Conservation (phyloP, 371 early-diverging fungal genomes). For the Phascolomyces articulosus region DNA sequence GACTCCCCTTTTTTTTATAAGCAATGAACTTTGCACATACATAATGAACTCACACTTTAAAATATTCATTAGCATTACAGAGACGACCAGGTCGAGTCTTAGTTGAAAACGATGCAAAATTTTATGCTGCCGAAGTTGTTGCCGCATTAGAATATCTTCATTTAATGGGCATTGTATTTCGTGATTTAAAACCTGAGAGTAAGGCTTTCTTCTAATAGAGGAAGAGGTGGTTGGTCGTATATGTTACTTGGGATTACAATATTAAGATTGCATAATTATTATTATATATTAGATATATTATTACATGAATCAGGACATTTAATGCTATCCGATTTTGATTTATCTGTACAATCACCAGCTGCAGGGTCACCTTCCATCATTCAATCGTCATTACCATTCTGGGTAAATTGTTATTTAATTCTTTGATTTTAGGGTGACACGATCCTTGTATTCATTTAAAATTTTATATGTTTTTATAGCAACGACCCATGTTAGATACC, state of each 20-base stretch:
- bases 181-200: slow-evolving; percentile 99
- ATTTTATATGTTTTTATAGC: slow-evolving; percentile 28
- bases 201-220: slow-evolving; percentile 31
- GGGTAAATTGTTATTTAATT: slow-evolving; percentile 39
- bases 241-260: too few species aligned
- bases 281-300: slow-evolving; percentile 73
- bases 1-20: too few species aligned
- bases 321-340: slow-evolving; percentile 96
- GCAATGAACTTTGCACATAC: too few species aligned
- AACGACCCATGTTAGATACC: slow-evolving; percentile 79
- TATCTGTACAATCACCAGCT: slow-evolving; percentile 84
- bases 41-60: not conserved
- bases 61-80: slow-evolving; percentile 61
- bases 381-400: slow-evolving; percentile 56
- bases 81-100: slow-evolving; percentile 75
- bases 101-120: slow-evolving; percentile 84
- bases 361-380: slow-evolving; percentile 78
- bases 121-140: slow-evolving; percentile 97
- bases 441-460: too few species aligned
- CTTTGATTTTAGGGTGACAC: too few species aligned
- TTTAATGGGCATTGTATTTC: slow-evolving; percentile 90
- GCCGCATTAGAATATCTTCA: slow-evolving; percentile 93
- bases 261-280: not conserved
- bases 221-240: too few species aligned
- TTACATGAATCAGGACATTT: slow-evolving; percentile 93